Evolutionary conservation across 2,329 filamentous ascomycete species (phyloP), one percentile per base, ranked within the genome.

Genomic region (Aspergillus sp.): DNA sequence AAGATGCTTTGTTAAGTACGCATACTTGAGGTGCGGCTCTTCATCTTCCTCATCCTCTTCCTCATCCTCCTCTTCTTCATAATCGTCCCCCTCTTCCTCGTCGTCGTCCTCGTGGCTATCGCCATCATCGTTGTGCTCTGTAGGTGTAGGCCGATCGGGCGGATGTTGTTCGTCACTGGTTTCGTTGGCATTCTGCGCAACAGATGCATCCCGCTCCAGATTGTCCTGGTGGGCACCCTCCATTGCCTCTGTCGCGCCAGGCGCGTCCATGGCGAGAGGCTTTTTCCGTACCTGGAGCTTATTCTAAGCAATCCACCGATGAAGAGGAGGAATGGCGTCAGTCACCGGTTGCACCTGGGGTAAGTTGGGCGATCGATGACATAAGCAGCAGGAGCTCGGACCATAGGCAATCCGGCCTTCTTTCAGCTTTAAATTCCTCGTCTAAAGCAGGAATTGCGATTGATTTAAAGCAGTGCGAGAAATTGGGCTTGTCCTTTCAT

Each of bases 1-100:
- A 48, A 98, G 72, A 58, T 85, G 84, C 48, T 83, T 85, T 6
- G 93, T 97, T 54, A 97, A 71, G 39, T 89, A 85, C 40, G 85
- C 86, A 65, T 96, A 96, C 69, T 98, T 98, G 57, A 98, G 79
- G 60, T 85, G 86, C 27, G 93, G 94, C 68, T 97, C 91, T 12
- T 97, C 91, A 5, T 96, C 90, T 3, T 93, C 90, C 0, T 90
- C 88, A 0, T 94, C 88, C 0, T 86, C 83, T 0, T 87, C 85
- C 0, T 89, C 85, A 0, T 83, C 82, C 0, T 82, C 79, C 0
- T 83, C 80, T 0, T 81, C 79, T 0, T 81, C 78, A 19, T 19
- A 19, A 0, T 67, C 68, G 3, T 67, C 66, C 4, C 64, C 66
- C 27, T 61, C 59, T n/a, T 59, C 59, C 4, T 59, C 56, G 7